Evolutionary conservation across 2,329 filamentous ascomycete species (phyloP), one percentile per base, ranked within the genome.

Genomic region (Phymatotrichopsis omnivora): DNA sequence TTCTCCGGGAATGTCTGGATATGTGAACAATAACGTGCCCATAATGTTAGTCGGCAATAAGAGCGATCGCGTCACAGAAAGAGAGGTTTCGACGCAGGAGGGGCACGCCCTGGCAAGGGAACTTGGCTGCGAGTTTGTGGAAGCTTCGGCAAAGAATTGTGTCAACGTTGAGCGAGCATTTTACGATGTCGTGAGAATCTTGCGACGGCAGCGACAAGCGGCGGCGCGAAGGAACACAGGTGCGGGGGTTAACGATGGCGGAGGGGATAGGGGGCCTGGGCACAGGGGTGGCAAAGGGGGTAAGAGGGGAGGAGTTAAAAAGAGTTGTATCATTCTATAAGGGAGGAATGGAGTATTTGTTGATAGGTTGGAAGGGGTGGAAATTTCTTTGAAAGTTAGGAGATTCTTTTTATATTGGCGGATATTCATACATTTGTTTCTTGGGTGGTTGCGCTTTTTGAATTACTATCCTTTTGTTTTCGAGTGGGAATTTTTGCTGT

Each of bases 41-140:
- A 85, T 98, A 60, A 96, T 98, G 91, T 74, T 98, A 23, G 91
- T 98, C 27, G 91, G 91, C 56, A 96, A 98, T 72, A 98, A 98
- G 70, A 93, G 85, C 67, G 91, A 98, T 67, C 76, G 91, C 60
- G 85, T 93, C 35, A 93, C 89, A 22, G 91, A 96, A 67, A 78
- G 91, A 56, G 89, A 95, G 61, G 91, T 96, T 3, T 95, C 87
- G 2, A 93, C 87, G 39, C 91, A 96, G 65, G 91, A 98, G 67
- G 91, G 91, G 12, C 83, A 85, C 56, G 86, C 87, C 41, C 69
- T 96, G 29, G 89, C 91, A 44, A 82, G 87, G 60, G 85, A 95
- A 60, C 71, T 98, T 29, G 85, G 85, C 53, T 96, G 91, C 67
- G 87, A 95, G 58, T 96, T 96, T 95, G 42, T 91, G 94, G 65